phyloP scores from a whole-genome alignment of 352 stramenopile genomes.

The Phytopythium montanum region DNA sequence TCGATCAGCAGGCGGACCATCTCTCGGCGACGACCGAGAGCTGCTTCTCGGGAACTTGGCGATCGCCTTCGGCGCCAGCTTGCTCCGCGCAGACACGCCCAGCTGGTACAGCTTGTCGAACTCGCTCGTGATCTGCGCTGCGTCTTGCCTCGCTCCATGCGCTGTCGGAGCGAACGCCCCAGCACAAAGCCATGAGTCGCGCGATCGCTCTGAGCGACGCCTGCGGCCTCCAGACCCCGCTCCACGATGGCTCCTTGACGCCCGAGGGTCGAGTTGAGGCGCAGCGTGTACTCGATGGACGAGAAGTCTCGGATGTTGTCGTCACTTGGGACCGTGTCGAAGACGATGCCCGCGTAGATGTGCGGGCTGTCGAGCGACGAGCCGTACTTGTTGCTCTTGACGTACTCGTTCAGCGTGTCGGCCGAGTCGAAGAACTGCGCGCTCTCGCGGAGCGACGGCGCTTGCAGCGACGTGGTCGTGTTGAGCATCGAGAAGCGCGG shows the following conservation, averaged over 20 bases:
- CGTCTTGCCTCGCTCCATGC: slow-evolving; percentile 37
- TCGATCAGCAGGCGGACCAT: slow-evolving; percentile 58
- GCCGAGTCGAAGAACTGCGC: slow-evolving; percentile 52
- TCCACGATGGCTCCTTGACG: no score
- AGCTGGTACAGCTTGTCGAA: slow-evolving; percentile 29
- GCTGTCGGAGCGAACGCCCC: no score
- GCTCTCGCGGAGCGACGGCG: slow-evolving; percentile 53
- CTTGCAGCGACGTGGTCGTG: slow-evolving; percentile 15
- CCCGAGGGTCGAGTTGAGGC: slow-evolving; percentile 57
- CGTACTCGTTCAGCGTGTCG: slow-evolving; percentile 43
- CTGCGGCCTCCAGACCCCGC: no score
- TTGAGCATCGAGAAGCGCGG: slow-evolving; percentile 35
- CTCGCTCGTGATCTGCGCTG: slow-evolving; percentile 37
- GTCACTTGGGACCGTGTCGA: slow-evolving; percentile 33
- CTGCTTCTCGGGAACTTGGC: slow-evolving; percentile 56
- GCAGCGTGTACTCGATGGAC: slow-evolving; percentile 45
- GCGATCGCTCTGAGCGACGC: no score
- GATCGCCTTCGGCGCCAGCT: slow-evolving; percentile 49
- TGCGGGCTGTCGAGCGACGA: slow-evolving; percentile 34
- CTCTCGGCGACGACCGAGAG: slow-evolving; percentile 47
- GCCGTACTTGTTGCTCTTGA: slow-evolving; percentile 45
- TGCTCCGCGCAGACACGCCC: slow-evolving; percentile 33
- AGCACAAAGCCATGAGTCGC: no score
- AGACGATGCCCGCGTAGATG: slow-evolving; percentile 69
- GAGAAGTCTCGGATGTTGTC: slow-evolving; percentile 26